Evolutionary conservation across 306 rosid genomes (phyloP), one percentile per base, ranked within the genome.

Genomic region (Senna siamea): DNA sequence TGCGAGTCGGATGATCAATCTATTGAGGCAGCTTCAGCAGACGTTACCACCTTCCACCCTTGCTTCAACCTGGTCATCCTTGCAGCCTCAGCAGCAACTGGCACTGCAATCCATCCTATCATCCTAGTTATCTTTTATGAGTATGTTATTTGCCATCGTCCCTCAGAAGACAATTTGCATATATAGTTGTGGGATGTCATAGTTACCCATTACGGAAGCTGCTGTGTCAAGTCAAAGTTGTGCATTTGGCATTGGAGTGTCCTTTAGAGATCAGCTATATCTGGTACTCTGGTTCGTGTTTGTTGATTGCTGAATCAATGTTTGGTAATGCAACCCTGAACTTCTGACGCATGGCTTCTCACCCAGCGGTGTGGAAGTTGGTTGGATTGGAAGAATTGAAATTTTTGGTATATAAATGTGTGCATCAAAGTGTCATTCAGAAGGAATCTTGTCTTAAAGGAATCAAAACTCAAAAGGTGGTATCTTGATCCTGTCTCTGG

Each of bases 11-110:
- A 95, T 95, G 95, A 77, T 92, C 53, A 95, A 80, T 87, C 75
- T 95, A 62, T 80, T 95, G 66, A 86, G 83, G 87, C 99, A 92
- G 78, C 94, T 95, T 81, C 98, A 90, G 85, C 98, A 87, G 75
- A 95, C 94, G 32, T 74, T 95, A 50, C 99, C 99, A 1, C 96
- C 99, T 11, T 79, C 92, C n/a, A 90, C 99, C 66, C 87, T 95
- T 74, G 98, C 98, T 37, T 92, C 98, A 17, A 92, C 98, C 53
- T 95, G 96, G 96, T 95, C 99, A 56, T 90, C 98, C 59, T 85
- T 95, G 86, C 98, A 87, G 81, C 99, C 99, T 38, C 97, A 95
- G 81, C 98, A 95, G 48, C 99, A 95, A 72, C 91, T 88, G 73
- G 98, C 99, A 43, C 87, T 95, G 55, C 99, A 87, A 58, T 86